Evolutionary conservation across 2,329 filamentous ascomycete species (phyloP).

Genomic region (Microsporum audouinii): DNA sequence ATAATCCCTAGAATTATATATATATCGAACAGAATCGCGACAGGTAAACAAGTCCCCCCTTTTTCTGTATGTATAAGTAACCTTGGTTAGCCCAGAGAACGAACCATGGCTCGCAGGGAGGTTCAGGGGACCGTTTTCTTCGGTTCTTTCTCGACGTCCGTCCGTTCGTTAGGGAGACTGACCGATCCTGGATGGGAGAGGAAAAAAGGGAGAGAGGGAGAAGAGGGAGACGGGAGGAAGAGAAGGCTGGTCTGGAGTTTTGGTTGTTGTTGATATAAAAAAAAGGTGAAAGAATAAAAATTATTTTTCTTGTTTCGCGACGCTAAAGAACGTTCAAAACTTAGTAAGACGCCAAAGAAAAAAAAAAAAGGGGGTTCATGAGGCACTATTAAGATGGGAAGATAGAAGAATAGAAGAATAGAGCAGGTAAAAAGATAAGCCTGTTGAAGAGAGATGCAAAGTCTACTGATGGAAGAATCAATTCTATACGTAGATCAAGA

Average conservation of each 20-base stretch:
- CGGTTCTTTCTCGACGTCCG: background rate
- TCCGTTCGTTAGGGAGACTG: background rate
- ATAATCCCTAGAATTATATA: background rate
- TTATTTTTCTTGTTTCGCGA: background rate
- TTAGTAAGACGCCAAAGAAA: constrained; percentile 4
- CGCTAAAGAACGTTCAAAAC: constrained; percentile 1
- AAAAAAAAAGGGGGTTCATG: constrained; percentile 1
- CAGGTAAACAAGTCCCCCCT: constrained; percentile 12
- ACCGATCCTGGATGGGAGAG: background rate
- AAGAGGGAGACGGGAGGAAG: background rate
- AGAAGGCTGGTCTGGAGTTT: background rate
- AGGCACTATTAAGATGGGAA: background rate
- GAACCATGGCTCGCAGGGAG: constrained; percentile 25
- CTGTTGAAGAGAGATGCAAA: no score
- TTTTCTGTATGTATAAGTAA: constrained; percentile 16
- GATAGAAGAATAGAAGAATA: background rate
- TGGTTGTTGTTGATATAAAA: background rate
- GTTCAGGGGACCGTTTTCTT: constrained; percentile 7
- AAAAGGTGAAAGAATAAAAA: background rate
- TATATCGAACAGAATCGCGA: background rate
- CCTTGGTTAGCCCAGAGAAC: constrained; percentile 21
- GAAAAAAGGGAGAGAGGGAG: background rate
- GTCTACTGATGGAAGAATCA: no score
- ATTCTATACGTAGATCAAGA: background rate
- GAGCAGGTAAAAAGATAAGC: background rate